Percentiles rank a stretch among this genome's conserved stretches.
These are phyloP conservation scores for Pleochaeta shiraiana DNA, from an alignment of 2,329 filamentous ascomycete genomes.

Conservation along the genomic window DNA sequence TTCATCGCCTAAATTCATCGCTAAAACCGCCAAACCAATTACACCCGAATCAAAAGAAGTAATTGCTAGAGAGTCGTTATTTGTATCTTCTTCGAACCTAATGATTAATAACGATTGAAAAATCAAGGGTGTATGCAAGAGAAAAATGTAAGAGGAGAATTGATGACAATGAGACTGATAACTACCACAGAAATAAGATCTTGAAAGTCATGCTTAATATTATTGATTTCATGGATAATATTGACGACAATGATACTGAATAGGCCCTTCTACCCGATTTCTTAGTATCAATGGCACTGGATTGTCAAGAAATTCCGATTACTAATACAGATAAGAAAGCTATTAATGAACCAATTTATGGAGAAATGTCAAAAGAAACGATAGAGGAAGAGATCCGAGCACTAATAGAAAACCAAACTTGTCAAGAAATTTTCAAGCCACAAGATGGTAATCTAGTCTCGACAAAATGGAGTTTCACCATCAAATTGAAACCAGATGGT, in stretches of 20 bases:
- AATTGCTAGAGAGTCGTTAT: too few relatives aligned
- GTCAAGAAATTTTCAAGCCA: too few relatives aligned
- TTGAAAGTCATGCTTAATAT: background rate
- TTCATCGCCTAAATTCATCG: too few relatives aligned
- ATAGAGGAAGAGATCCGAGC: too few relatives aligned
- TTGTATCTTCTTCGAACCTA: background rate
- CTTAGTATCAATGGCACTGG: background rate
- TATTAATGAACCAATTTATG: too few relatives aligned
- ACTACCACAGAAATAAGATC: background rate
- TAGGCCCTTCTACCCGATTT: background rate
- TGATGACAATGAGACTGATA: background rate
- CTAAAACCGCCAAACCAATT: too few relatives aligned
- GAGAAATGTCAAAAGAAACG: too few relatives aligned
- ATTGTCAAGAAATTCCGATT: background rate
- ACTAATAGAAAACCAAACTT: too few relatives aligned
- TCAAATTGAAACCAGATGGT: too few relatives aligned
- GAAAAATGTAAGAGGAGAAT: background rate
- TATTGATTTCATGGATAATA: background rate
- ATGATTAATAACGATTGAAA: background rate
- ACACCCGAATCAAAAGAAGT: too few relatives aligned
- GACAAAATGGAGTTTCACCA: too few relatives aligned
- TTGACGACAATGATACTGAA: background rate
- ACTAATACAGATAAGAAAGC: background rate
- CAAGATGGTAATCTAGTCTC: too few relatives aligned
- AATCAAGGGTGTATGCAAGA: background rate